Base-by-base conservation (phyloP, 768 basidiomycete genomes). In the Mycena capillaripes region DNA sequence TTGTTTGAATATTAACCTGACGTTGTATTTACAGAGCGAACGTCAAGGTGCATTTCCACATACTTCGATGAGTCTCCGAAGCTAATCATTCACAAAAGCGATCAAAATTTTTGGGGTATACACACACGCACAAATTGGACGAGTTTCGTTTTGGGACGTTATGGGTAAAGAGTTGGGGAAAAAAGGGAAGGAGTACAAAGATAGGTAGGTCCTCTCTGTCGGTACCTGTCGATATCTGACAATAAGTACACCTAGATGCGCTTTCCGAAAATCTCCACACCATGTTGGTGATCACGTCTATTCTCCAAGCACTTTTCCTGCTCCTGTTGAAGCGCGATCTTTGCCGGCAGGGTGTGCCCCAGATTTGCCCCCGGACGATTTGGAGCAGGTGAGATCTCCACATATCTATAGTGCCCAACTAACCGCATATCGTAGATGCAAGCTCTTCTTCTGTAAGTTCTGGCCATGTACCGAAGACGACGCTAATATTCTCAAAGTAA, bases 391-490 rank as follows among this genome's bases (percentile, higher is more conserved):
- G 72, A 29, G 67, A 42, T 38, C 44, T 60, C 17, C 55, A 44
- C 29, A n/a, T 56, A 4, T 34, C 11, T 61, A 4, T 4, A 29
- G 70, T 32, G 50, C 27, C 57, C 23, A 19, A 7, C 46, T 75
- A 29, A 74, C 42, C 52, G 19, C 44, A 40, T 30, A 21, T 27
- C 61, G 10, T 55, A 91, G 89, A 81, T 91, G 11, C 90, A 92
- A 73, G 83, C 87, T 2, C 83, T 91, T 29, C 83, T 92, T n/a
- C 85, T 90, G 90, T 92, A 76, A 66, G 89, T 63, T 16, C 27
- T 34, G 56, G 30, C 17, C 23, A 16, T 7, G 12, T n/a, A 16
- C 25, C 0, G 14, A 21, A 10, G 32, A 23, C 9, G 17, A 52
- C 60, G 12, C 16, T 69, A 19, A 27, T 66, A 19, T 38, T 19